Conservation (phyloP, 1,284 basidiomycete species). For the Puccinia coronata region DNA sequence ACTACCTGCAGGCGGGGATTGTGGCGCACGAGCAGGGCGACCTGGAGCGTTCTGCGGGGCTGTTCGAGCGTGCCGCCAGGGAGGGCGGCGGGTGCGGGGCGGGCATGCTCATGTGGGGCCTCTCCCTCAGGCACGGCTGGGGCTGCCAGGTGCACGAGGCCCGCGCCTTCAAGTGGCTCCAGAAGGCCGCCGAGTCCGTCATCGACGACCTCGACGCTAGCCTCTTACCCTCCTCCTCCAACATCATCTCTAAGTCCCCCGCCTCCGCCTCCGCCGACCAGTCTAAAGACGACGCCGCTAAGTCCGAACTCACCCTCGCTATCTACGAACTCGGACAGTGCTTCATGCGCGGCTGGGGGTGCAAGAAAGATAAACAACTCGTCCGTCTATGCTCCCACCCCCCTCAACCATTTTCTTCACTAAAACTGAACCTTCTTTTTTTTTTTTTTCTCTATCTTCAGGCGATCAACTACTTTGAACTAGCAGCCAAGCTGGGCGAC, state of each 20-base stretch:
- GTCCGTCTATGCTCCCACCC: conserved; percentile 64
- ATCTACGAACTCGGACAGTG: conserved; percentile 90
- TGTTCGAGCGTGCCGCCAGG: conserved; percentile 77
- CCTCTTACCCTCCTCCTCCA: conserved; percentile 56
- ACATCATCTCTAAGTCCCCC: conserved; percentile 59
- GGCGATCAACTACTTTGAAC: conserved; percentile 72
- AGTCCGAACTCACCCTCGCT: conserved; percentile 79
- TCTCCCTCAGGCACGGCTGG: conserved; percentile 86
- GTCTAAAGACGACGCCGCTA: conserved; percentile 52
- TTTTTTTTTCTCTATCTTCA: conserved; percentile 51
- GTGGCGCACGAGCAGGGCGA: conserved; percentile 76
- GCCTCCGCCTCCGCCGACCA: conserved; percentile 56
- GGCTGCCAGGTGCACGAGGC: conserved; percentile 67
- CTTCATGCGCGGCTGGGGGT: conserved; percentile 88
- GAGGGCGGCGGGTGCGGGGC: conserved; percentile 76
- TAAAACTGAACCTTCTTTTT: too few species aligned
- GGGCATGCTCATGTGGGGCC: conserved; percentile 89
- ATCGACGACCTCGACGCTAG: conserved; percentile 71
- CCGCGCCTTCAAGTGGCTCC: conserved; percentile 77
- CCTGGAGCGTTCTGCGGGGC: conserved; percentile 70
- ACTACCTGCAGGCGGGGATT: conserved; percentile 67
- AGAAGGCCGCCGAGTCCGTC: conserved; percentile 75
- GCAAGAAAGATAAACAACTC: conserved; percentile 78
- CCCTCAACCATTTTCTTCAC: not conserved
- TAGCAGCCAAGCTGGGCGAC: conserved; percentile 80